Evolutionary conservation across 2,329 filamentous ascomycete species (phyloP).

Genomic region (Trichophyton schoenleinii): DNA sequence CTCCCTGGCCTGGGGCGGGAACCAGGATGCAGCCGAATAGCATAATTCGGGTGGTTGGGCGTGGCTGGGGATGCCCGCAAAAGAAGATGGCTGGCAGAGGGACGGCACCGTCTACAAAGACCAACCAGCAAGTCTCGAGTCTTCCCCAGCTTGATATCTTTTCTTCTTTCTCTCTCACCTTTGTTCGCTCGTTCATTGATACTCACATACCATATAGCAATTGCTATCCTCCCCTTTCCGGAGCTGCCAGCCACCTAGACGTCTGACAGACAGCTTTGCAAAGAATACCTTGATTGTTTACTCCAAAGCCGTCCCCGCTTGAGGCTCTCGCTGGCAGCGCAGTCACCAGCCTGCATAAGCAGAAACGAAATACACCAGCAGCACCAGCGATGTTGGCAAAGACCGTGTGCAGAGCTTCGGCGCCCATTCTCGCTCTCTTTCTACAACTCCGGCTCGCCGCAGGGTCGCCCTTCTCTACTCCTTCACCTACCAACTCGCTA

Average conservation of each 20-base stretch:
- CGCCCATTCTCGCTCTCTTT: constrained; percentile 21
- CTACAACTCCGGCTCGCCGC: constrained; percentile 12
- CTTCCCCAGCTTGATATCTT: background rate
- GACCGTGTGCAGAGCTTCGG: constrained; percentile 7
- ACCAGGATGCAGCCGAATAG: background rate
- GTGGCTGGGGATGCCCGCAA: background rate
- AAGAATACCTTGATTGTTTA: background rate
- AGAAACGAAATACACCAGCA: background rate
- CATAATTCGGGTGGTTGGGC: background rate
- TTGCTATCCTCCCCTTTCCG: background rate
- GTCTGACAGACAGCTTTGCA: background rate
- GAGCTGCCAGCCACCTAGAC: background rate
- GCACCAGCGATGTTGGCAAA: background rate
- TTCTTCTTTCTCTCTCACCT: background rate
- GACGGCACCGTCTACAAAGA: background rate
- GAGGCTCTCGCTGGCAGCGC: background rate
- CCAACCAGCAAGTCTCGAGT: background rate
- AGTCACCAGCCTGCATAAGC: background rate
- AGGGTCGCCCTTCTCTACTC: constrained; percentile 21
- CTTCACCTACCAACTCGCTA: constrained; percentile 13
- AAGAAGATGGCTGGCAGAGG: background rate
- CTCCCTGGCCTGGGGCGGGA: background rate
- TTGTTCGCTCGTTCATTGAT: background rate
- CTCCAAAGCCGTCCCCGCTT: background rate
- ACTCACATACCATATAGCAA: background rate